A percentile compares a stretch with the other conserved stretches of the same genome.
These are phyloP conservation scores for Xerocomus brunneocitrinus DNA, from an alignment of 768 basidiomycete species.

Conservation along the genomic window DNA sequence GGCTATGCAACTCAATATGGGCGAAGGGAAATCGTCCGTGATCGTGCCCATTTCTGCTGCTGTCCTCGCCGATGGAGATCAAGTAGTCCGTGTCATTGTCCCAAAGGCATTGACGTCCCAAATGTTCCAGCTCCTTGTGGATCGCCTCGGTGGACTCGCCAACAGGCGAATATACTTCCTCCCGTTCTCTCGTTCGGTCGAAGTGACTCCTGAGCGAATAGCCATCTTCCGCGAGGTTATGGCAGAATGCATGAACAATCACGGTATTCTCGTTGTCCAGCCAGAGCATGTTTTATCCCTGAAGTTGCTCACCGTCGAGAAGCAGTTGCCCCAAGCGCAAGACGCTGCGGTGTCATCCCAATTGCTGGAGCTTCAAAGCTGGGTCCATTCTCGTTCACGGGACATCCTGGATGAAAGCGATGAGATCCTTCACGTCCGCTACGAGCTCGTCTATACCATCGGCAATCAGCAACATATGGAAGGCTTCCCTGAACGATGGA, in stretches of 20 bases:
- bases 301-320: slow-evolving; percentile 34
- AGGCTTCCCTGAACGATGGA: slow-evolving; percentile 42
- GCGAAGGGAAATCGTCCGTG: slow-evolving; percentile 47
- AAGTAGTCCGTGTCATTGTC: slow-evolving; percentile 30
- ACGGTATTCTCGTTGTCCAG: slow-evolving; percentile 43
- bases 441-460: slow-evolving; percentile 47
- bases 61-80: slow-evolving; percentile 24
- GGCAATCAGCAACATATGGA: slow-evolving; percentile 37
- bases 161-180: slow-evolving; percentile 32
- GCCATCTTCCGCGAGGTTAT: slow-evolving; percentile 6
- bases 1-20: slow-evolving; percentile 50
- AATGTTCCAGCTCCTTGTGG: slow-evolving; percentile 32
- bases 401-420: slow-evolving; percentile 24
- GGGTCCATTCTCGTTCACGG: slow-evolving; percentile 17
- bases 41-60: slow-evolving; percentile 32
- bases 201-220: slow-evolving; percentile 18
- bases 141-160: slow-evolving; percentile 28
- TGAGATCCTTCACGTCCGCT: slow-evolving; percentile 42
- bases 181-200: slow-evolving; percentile 30
- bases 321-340: slow-evolving; percentile 9
- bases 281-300: slow-evolving; percentile 51
- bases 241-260: slow-evolving; percentile 30
- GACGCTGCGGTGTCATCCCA: slow-evolving; percentile 9
- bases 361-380: slow-evolving; percentile 19
- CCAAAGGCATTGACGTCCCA: slow-evolving; percentile 30